Evolutionary conservation across 2,329 filamentous ascomycete genomes (phyloP), one percentile per base, ranked within the genome.

Genomic region (Didymella keratinophila): DNA sequence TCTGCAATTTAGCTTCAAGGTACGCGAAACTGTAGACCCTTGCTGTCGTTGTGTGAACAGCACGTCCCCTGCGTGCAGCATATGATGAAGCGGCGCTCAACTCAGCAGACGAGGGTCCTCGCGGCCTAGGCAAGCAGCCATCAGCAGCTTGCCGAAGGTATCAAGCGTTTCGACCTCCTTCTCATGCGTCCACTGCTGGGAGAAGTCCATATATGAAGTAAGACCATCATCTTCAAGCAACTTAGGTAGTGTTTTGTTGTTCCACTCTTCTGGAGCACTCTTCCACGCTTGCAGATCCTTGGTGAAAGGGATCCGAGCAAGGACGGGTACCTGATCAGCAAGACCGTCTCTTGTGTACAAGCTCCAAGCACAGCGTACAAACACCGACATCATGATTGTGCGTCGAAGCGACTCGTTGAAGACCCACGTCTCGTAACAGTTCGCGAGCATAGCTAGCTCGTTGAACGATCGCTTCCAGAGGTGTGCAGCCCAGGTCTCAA

Each of bases 361-460:
- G 20, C 52, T 61, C 69, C 68, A 73, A 0, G 44, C 62, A 37
- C 71, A 71, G 25, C 72, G 66, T 21, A 69, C 45, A 36, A 71
- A 71, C 1, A 70, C 63, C 0, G 69, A 71, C 11, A 73, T 69
- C 49, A 74, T 56, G 10, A 73, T 63, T 1, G 71, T 71, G 52
- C 70, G 62, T 3, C 71, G 67, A 0, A 74, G 55, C 7, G 69
- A 73, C 42, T 73, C 71, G 46, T 70, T 61, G 50, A 74, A 74
- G 3, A 71, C 51, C 67, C 69, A 73, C 6, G 49, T 50, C 20
- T 53, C 50, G 39, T 58, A 50, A 41, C 49, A 58, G 18, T 48
- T 46, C 1, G 39, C 50, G 2, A 53, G 45, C 21, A 50, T 16
- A 3, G 16, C 23, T 10, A 50, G 56, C 32, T 58, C 56, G 11